Base-by-base conservation (phyloP, 192 early-diverging fungal species). In the Coemansia sp. region DNA sequence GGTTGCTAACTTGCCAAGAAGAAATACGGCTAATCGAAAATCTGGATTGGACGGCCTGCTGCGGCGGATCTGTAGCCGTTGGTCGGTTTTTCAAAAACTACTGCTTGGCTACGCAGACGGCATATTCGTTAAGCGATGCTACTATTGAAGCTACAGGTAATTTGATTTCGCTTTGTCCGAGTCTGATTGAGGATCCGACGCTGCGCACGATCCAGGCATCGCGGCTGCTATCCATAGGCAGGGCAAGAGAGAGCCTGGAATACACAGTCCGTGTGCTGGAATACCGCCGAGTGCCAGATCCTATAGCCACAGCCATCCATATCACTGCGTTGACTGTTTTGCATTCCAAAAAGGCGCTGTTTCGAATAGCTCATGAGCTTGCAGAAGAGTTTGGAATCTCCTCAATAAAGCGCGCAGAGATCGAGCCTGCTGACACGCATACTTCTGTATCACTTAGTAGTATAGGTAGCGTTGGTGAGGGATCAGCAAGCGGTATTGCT, bases 331-430 rank as follows among this genome's bases (percentile, higher is more conserved):
- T 82, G 14, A 73, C 79, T 0, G 60, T 71, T 18, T 49, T 82
- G 17, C 66, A 73, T 17, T 65, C 74, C 29, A 76, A 67, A 20
- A 64, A 73, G 1, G 79, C 79, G 25, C 56, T 82, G 45, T 82
- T 82, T 30, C 64, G 79, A 3, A 71, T 82, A 14, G 74, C 79
- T 0, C 79, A 82, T 55, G 79, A 82, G 59, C 71, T 82, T 10
- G 74, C 81, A 0, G 81, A 83, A 45, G 81, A 83, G 45, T 83
- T 83, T 72, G 81, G 81, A 7, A 66, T 78, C 28, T 78, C 76
- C 3, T 71, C 76, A 32, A 66, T 83, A 3, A 77, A 78, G 58
- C 72, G 81, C 6, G 69, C 72, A 0, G 76, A 83, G 22, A 66
- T 75, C n/a, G 80, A 83, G 64, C 69, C 76, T 2, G n/a, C 69